Evolutionary conservation across 2,329 filamentous ascomycete genomes (phyloP).

Genomic region (Gremmenia infestans): DNA sequence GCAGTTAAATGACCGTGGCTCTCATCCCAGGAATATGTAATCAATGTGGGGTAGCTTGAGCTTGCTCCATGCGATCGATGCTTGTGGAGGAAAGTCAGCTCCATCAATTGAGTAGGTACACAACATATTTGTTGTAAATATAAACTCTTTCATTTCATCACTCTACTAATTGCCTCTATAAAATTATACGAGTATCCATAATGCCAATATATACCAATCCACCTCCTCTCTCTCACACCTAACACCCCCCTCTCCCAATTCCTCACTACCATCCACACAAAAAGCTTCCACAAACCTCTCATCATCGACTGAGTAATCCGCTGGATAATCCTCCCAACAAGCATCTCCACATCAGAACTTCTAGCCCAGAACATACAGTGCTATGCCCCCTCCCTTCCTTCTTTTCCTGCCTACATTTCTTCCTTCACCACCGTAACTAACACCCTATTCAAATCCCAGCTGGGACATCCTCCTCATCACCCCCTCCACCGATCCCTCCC

Average conservation of each 20-base stretch:
- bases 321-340: slow-evolving; percentile 45
- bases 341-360: slow-evolving; percentile 36
- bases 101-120: too few species aligned
- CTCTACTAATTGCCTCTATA: background rate
- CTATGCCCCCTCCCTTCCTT: background rate
- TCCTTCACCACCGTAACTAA: background rate
- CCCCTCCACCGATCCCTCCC: slow-evolving; percentile 29
- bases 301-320: slow-evolving; percentile 38
- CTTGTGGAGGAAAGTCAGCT: too few species aligned
- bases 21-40: too few species aligned
- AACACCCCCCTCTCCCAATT: slow-evolving; percentile 33
- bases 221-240: slow-evolving; percentile 39
- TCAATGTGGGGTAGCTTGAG: too few species aligned
- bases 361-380: slow-evolving; percentile 31
- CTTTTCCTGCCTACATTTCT: background rate
- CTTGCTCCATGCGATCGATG: too few species aligned
- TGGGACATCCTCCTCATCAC: slow-evolving; percentile 47
- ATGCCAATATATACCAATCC: slow-evolving; percentile 47
- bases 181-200: slow-evolving; percentile 3
- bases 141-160: too few species aligned
- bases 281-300: slow-evolving; percentile 35
- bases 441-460: background rate
- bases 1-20: too few species aligned
- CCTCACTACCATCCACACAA: slow-evolving; percentile 34
- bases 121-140: too few species aligned